Percentiles rank a stretch among this genome's conserved stretches.
phyloP scores from a whole-genome alignment of 2,329 filamentous ascomycete genomes.

The Coniochaeta hoffmannii region DNA sequence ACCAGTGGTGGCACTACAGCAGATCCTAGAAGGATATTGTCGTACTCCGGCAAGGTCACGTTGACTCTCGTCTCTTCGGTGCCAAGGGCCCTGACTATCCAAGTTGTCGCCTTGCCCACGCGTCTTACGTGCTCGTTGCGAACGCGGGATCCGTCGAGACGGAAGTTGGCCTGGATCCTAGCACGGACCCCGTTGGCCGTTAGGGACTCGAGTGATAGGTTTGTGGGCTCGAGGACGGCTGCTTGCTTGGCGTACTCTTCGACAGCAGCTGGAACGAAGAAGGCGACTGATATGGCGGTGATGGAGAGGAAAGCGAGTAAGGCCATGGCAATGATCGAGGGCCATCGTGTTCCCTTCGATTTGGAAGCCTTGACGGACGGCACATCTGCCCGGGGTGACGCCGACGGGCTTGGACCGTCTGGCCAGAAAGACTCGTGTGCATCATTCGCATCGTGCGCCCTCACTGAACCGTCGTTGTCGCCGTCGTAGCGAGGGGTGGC shows the following conservation, averaged over 20 bases:
- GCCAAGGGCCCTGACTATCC: constrained; percentile 70
- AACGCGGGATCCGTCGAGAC: constrained; percentile 71
- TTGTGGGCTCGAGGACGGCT: constrained; percentile 72
- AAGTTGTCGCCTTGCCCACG: constrained; percentile 71
- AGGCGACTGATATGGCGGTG: constrained; percentile 67
- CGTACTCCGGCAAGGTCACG: constrained; percentile 78
- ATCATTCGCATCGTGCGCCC: constrained; percentile 4
- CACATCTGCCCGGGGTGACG: constrained; percentile 7
- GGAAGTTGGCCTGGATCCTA: constrained; percentile 74
- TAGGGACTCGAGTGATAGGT: constrained; percentile 77
- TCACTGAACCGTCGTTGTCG: constrained; percentile 21
- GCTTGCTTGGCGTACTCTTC: constrained; percentile 84
- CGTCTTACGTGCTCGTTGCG: constrained; percentile 62
- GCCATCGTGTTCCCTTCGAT: constrained; percentile 53
- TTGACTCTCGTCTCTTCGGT: constrained; percentile 64
- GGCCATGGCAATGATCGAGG: constrained; percentile 66
- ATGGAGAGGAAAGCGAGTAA: constrained; percentile 56
- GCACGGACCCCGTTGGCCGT: constrained; percentile 71
- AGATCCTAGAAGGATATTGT: constrained; percentile 67
- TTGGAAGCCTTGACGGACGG: constrained; percentile 15
- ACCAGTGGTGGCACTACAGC: constrained; percentile 69
- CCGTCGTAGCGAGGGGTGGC: constrained; percentile 31
- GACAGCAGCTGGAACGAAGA: constrained; percentile 72
- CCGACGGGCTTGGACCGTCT: not conserved
- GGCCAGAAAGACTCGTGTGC: not conserved